These are phyloP conservation scores for Coccinonectria pachysandricola DNA, from an alignment of 2,329 filamentous ascomycete genomes.

Conservation along the genomic window DNA sequence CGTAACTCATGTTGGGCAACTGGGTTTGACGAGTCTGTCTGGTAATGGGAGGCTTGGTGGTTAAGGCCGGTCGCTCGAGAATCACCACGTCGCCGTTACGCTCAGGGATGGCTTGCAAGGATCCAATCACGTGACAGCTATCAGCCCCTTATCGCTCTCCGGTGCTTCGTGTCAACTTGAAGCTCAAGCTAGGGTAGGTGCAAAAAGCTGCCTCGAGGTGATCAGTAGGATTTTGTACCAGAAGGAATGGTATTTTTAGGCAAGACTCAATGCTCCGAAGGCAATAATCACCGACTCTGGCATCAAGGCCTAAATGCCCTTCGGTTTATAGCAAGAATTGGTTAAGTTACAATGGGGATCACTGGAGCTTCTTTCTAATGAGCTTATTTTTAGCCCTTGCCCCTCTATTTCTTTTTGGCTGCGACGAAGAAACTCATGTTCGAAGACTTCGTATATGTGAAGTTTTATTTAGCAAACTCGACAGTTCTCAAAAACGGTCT, in stretches of 20 bases:
- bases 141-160: constrained; percentile 16
- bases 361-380: no score
- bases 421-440: no score
- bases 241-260: neutral
- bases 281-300: no score
- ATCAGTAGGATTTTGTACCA: neutral
- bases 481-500: no score
- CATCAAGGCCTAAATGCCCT: no score
- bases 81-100: constrained; percentile 31
- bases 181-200: neutral
- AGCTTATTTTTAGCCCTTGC: no score
- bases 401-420: no score
- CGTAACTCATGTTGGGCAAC: constrained; percentile 72
- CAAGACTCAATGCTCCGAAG: no score
- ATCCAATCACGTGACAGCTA: constrained; percentile 27
- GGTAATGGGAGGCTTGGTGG: constrained; percentile 25
- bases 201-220: neutral
- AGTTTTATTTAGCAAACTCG: no score
- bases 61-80: constrained; percentile 21
- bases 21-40: constrained; percentile 22
- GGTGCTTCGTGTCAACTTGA: constrained; percentile 18
- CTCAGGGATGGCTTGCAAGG: constrained; percentile 26
- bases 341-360: no score
- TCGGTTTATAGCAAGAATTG: no score
- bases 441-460: no score